phyloP scores from a whole-genome alignment of 768 basidiomycete species.

The Suillus plorans region DNA sequence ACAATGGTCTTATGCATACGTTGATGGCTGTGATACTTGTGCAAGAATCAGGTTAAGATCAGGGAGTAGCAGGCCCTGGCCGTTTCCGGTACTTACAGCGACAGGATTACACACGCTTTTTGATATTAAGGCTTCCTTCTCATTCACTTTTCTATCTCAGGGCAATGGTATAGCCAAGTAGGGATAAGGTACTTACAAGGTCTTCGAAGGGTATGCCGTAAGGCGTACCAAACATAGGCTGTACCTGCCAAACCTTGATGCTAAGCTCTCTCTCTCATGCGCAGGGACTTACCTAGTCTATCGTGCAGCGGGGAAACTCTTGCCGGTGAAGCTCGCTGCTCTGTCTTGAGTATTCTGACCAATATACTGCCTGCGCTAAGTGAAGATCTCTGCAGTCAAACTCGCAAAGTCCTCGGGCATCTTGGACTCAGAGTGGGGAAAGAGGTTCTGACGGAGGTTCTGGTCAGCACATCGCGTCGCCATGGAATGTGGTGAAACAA shows the following conservation, averaged over 20 bases:
- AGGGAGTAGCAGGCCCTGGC: neutral
- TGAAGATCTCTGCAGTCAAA: neutral
- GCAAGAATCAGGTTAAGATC: neutral
- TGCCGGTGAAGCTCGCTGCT: neutral
- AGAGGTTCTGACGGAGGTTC: neutral
- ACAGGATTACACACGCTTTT: neutral
- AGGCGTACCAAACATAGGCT: neutral
- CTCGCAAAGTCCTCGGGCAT: neutral
- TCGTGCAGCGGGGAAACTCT: neutral
- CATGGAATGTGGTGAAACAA: neutral
- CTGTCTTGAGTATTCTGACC: neutral
- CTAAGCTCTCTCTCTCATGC: neutral
- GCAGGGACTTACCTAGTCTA: neutral
- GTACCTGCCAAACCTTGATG: neutral
- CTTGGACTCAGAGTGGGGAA: neutral
- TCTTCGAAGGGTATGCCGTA: neutral
- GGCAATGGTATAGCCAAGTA: neutral
- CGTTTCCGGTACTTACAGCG: neutral
- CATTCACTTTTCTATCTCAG: neutral
- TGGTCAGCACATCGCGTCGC: neutral
- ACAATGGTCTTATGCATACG: neutral
- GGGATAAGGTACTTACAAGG: neutral
- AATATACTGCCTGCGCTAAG: neutral
- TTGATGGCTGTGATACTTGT: neutral
- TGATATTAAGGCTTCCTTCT: constrained; percentile 1